Percentiles rank a stretch among this genome's conserved stretches.
Evolutionary conservation across 2,329 filamentous ascomycete genomes (phyloP).

Genomic region (Aspergillus clavatus): DNA sequence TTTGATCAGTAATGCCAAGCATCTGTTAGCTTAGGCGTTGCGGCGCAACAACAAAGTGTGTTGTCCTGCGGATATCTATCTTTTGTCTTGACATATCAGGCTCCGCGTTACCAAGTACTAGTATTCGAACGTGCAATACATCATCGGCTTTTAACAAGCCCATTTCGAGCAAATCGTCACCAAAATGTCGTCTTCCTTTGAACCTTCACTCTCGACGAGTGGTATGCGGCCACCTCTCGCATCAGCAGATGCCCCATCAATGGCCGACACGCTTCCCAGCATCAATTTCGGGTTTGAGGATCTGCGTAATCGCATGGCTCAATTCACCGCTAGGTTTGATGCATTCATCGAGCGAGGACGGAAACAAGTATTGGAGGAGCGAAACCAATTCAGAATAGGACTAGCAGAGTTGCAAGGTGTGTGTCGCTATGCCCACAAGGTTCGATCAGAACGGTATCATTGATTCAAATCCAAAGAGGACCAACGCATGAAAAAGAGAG

Average conservation of each 20-base stretch:
- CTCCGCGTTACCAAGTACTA: not conserved
- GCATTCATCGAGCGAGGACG: conserved; percentile 88
- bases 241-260: conserved; percentile 51
- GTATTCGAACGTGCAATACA: no score
- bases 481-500: conserved; percentile 80
- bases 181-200: conserved; percentile 47
- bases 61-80: not conserved
- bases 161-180: not conserved
- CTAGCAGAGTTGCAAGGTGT: conserved; percentile 84
- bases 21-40: conserved; percentile 21
- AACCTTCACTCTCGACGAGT: conserved; percentile 53
- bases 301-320: conserved; percentile 87
- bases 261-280: conserved; percentile 68
- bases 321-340: conserved; percentile 87
- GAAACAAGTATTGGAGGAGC: conserved; percentile 84
- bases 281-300: conserved; percentile 97
- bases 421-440: conserved; percentile 6
- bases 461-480: conserved; percentile 59
- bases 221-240: conserved; percentile 50
- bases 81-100: no score
- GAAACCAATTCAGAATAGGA: conserved; percentile 89
- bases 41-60: conserved; percentile 28
- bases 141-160: no score
- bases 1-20: conserved; percentile 10
- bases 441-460: not conserved